These are phyloP conservation scores for Diaporthe longicolla DNA, from an alignment of 2,329 filamentous ascomycete species.

Conservation along the genomic window DNA sequence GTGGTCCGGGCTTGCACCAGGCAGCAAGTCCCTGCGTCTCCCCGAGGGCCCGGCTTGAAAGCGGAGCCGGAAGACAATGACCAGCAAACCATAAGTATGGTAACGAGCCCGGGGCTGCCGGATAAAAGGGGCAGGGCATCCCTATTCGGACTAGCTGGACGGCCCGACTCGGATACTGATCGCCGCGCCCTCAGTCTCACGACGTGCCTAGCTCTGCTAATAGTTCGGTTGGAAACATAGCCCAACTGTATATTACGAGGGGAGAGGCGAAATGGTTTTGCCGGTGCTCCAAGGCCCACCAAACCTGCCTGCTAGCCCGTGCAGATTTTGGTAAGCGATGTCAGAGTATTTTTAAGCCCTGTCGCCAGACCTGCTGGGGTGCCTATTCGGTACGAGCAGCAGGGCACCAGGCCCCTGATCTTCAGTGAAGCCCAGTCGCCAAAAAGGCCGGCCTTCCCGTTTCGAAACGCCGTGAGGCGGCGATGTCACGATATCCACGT, in stretches of 20 bases:
- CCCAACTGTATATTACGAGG: conserved; percentile 20
- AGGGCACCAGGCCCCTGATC: conserved; percentile 14
- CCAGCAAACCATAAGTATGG: not conserved
- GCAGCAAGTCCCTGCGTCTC: not conserved
- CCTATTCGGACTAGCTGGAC: conserved; percentile 24
- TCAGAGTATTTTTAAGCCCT: conserved; percentile 29
- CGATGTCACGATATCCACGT: conserved; percentile 30
- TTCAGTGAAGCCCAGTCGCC: conserved; percentile 18
- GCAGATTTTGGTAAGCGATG: conserved; percentile 28
- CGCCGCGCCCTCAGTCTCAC: conserved; percentile 11
- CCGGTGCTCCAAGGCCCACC: conserved; percentile 15
- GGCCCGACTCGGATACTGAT: conserved; percentile 26
- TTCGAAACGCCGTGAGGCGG: conserved; percentile 28
- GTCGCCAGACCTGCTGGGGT: not conserved
- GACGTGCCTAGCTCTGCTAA: conserved; percentile 22
- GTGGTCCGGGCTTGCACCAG: conserved; percentile 14
- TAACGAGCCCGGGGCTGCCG: conserved; percentile 26
- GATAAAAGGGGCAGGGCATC: conserved; percentile 22
- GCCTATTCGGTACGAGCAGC: not conserved
- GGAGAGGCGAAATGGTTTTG: conserved; percentile 6
- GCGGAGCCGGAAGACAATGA: not conserved
- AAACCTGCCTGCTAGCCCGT: conserved; percentile 3
- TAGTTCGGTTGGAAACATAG: conserved; percentile 26
- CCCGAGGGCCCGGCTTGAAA: not conserved
- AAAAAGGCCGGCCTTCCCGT: conserved; percentile 27